These are phyloP conservation scores for Sporodiniella umbellata DNA, from an alignment of 371 early-diverging fungal species.

Conservation along the genomic window DNA sequence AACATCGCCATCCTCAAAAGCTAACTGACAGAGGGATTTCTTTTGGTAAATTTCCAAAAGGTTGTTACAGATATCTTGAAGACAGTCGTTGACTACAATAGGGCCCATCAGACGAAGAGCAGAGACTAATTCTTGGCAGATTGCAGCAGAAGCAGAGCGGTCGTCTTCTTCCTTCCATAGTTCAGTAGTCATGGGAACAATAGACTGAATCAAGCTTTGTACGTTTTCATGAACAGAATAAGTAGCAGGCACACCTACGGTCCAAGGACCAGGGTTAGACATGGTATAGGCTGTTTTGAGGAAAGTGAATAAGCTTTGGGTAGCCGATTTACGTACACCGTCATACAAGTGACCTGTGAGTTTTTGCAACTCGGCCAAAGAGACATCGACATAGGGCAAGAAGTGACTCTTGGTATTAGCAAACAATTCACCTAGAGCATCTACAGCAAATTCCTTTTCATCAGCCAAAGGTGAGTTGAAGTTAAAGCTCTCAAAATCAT, in stretches of 20 bases:
- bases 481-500: slow-evolving; percentile 51
- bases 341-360: slow-evolving; percentile 72
- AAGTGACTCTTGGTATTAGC: slow-evolving; percentile 66
- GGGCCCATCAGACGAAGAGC: slow-evolving; percentile 79
- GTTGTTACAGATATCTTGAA: slow-evolving; percentile 52
- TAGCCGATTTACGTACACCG: slow-evolving; percentile 75
- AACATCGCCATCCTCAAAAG: slow-evolving; percentile 62
- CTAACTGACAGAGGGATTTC: slow-evolving; percentile 75
- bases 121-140: slow-evolving; percentile 71
- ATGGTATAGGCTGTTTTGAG: slow-evolving; percentile 70
- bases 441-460: slow-evolving; percentile 88
- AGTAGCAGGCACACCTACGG: slow-evolving; percentile 61
- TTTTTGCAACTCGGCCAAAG: slow-evolving; percentile 56
- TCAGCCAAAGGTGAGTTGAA: slow-evolving; percentile 80
- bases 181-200: slow-evolving; percentile 66
- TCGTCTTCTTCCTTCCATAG: slow-evolving; percentile 83
- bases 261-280: slow-evolving; percentile 61
- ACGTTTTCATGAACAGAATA: slow-evolving; percentile 72
- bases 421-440: slow-evolving; percentile 81
- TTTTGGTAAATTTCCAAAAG: slow-evolving; percentile 71
- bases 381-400: slow-evolving; percentile 77
- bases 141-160: slow-evolving; percentile 69
- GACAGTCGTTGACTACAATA: slow-evolving; percentile 57
- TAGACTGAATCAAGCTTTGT: slow-evolving; percentile 53
- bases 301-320: slow-evolving; percentile 65